A percentile compares a stretch with the other conserved stretches of the same genome.
These are phyloP conservation scores for Geranium rotundifolium DNA, from an alignment of 345 rosid species.

Conservation along the genomic window DNA sequence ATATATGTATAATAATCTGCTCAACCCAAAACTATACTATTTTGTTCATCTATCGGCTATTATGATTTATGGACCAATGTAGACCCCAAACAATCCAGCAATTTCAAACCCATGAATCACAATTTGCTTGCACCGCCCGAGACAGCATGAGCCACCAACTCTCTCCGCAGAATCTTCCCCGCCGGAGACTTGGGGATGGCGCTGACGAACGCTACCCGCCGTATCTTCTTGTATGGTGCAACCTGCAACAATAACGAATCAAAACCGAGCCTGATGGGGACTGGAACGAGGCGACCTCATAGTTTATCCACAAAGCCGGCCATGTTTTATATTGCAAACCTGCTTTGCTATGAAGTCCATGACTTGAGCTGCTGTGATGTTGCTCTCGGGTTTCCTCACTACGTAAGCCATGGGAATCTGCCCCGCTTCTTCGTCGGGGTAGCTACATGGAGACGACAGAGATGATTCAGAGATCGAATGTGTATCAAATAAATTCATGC, in stretches of 20 bases:
- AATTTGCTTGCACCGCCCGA: slow-evolving; percentile 28
- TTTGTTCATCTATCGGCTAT: no score
- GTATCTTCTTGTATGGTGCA: slow-evolving; percentile 77
- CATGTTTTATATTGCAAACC: slow-evolving; percentile 21
- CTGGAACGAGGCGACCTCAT: background rate
- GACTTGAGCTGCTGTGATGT: slow-evolving; percentile 41
- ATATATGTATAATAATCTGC: no score
- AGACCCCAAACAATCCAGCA: no score
- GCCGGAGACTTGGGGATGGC: slow-evolving; percentile 66
- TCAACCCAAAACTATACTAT: no score
- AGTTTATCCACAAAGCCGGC: background rate
- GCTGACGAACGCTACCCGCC: slow-evolving; percentile 62
- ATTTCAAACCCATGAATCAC: slow-evolving; percentile 7
- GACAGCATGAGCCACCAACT: slow-evolving; percentile 34
- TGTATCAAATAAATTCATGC: no score
- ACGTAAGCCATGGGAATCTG: slow-evolving; percentile 94
- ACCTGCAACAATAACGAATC: slow-evolving; percentile 32
- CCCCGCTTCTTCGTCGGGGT: slow-evolving; percentile 92
- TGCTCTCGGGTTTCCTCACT: slow-evolving; percentile 71
- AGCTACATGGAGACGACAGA: slow-evolving; percentile 27
- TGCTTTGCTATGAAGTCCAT: slow-evolving; percentile 67
- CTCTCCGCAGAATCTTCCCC: slow-evolving; percentile 81
- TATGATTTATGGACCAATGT: no score
- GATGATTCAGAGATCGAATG: no score
- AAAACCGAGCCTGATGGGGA: background rate